These are phyloP conservation scores for Capronia americana DNA, from an alignment of 2,329 filamentous ascomycete species.

Conservation along the genomic window DNA sequence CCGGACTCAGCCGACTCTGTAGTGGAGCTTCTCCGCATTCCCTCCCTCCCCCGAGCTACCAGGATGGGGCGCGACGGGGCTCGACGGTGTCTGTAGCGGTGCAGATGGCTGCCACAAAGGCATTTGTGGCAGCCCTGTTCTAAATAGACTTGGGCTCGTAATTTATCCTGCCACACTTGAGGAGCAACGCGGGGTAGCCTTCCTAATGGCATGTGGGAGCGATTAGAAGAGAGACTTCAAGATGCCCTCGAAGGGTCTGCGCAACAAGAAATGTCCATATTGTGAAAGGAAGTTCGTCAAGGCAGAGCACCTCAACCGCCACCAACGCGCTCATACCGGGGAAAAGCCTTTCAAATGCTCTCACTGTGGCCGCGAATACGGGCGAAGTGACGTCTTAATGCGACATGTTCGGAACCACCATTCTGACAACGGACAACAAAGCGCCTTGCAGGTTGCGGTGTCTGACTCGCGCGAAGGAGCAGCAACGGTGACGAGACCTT, in stretches of 20 bases:
- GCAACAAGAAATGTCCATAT: constrained; percentile 23
- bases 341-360: constrained; percentile 99
- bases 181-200: background rate
- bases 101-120: background rate
- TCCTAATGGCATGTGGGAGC: background rate
- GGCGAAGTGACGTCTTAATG: constrained; percentile 21
- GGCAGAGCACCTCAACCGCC: constrained; percentile 49
- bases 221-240: background rate
- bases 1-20: background rate
- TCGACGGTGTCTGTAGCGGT: background rate
- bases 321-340: constrained; percentile 72
- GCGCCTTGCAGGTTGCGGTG: background rate
- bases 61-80: background rate
- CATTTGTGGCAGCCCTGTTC: background rate
- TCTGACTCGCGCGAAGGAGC: background rate
- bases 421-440: constrained; percentile 1
- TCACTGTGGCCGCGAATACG: constrained; percentile 80
- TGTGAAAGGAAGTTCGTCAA: constrained; percentile 24
- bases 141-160: background rate
- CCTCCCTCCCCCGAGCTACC: background rate
- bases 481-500: background rate
- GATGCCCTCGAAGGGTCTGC: constrained; percentile 15
- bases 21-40: background rate
- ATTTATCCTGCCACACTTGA: background rate
- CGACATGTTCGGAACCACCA: constrained; percentile 24